phyloP scores from a whole-genome alignment of 2,329 filamentous ascomycete species.

The Nannizziopsis barbatae region DNA sequence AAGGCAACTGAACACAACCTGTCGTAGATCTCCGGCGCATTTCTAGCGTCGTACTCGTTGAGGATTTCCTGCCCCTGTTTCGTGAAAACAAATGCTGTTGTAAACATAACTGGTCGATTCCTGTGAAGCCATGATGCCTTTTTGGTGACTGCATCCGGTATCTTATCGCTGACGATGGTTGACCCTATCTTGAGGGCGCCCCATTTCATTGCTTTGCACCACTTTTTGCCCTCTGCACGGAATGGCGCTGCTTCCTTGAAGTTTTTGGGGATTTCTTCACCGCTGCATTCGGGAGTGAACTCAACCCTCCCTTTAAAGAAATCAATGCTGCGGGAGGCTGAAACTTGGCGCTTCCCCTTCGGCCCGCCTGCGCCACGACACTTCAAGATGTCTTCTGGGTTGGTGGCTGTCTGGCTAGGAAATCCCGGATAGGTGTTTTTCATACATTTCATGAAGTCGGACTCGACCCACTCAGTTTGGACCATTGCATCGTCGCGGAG shows the following conservation, averaged over 20 bases:
- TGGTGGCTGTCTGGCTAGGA: background rate
- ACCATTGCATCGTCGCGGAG: background rate
- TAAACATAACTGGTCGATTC: background rate
- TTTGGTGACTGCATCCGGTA: background rate
- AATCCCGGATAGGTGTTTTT: background rate
- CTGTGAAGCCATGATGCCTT: background rate
- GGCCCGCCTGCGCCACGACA: background rate
- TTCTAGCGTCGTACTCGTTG: background rate
- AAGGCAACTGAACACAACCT: background rate
- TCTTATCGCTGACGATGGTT: background rate
- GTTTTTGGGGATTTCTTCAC: background rate
- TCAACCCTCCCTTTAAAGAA: background rate
- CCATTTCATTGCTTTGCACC: constrained; percentile 3
- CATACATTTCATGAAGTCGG: background rate
- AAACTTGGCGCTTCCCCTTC: background rate
- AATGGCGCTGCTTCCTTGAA: constrained; percentile 4
- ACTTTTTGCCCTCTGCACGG: background rate
- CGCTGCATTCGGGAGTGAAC: background rate
- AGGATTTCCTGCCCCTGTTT: background rate
- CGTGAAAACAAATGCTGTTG: background rate
- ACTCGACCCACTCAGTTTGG: background rate
- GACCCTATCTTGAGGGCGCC: constrained; percentile 1
- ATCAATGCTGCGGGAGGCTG: background rate
- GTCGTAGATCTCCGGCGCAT: background rate
- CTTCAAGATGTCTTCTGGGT: background rate